Base-by-base conservation (phyloP, 2,329 filamentous ascomycete genomes). In the Scytalidium lignicola region DNA sequence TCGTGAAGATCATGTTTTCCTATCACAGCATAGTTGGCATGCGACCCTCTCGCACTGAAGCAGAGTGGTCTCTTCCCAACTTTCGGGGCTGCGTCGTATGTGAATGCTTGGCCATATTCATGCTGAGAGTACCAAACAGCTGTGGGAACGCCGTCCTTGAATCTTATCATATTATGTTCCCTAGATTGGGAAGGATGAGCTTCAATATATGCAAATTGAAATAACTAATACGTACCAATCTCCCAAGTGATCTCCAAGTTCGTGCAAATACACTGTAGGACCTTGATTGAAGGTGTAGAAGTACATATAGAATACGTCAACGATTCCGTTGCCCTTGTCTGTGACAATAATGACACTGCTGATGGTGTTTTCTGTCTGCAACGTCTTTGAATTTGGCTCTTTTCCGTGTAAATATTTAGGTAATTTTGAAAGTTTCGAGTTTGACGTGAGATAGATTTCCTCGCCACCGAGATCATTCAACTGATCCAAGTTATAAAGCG, bases 81-180 rank as follows among this genome's bases (percentile, higher is more conserved):
- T 72, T 96, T 96, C 70, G 96, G 88, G 12, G 96, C 80, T 0
- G 90, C 90, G 13, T 85, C 76, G 73, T 87, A 97, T 22, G 83
- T 83, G 62, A 92, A 96, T 1, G 91, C 90, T 62, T 90, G 85
- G 6, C 92, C 92, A 51, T 86, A 89, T 51, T 87, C 85, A 64
- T 97, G 92, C 64, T 96, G 90, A 55, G 89, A 95, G 62, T 95
- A 85, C 74, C 91, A 96, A 54, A 96, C 80, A 44, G 85, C 83
- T 54, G 87, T 84, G 1, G 92, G 92, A 46, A 82, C 74, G 48
- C 92, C 91, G 54, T 93, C 72, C 60, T 91, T 79, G 65, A 97
- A 97, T 17, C 92, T 86, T 23, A 96, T 78, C 69, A 93, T 85
- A 50, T 86, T 91, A 67, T 97, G 92, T 69, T 97, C 92, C 58